Evolutionary conservation across 1,284 basidiomycete species (phyloP).

Genomic region (Cerrena zonata): DNA sequence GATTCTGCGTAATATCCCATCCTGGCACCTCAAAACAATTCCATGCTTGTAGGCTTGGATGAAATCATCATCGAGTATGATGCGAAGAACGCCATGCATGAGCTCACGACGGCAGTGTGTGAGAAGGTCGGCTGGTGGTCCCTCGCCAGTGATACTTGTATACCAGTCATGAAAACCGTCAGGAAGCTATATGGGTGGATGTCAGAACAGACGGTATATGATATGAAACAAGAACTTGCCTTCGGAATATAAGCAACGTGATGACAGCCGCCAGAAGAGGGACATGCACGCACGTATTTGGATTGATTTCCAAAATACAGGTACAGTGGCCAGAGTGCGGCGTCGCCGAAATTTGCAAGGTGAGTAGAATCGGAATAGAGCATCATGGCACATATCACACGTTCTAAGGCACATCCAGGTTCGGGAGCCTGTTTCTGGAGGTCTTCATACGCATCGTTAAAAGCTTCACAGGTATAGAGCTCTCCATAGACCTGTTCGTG

Average conservation of each 20-base stretch:
- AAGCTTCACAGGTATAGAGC: constrained; percentile 2
- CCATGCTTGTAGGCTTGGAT: constrained; percentile 22
- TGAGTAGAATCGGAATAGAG: constrained; percentile 35
- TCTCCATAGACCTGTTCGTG: constrained; percentile 5
- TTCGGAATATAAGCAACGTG: constrained; percentile 30
- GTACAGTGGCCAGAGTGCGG: constrained; percentile 35
- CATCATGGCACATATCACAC: constrained; percentile 26
- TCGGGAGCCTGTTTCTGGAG: background rate
- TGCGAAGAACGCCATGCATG: constrained; percentile 25
- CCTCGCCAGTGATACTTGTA: background rate
- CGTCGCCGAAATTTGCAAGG: constrained; percentile 30
- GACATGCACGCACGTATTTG: constrained; percentile 28
- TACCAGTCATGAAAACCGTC: background rate
- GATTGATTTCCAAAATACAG: constrained; percentile 31
- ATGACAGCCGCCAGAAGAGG: constrained; percentile 23
- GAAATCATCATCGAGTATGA: constrained; percentile 23
- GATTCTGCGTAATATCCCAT: constrained; percentile 13
- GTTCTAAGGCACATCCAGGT: constrained; percentile 13
- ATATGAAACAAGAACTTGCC: constrained; percentile 3
- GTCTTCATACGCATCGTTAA: background rate
- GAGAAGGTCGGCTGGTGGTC: background rate
- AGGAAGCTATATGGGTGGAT: background rate
- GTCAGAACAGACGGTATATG: background rate
- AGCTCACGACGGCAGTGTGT: constrained; percentile 22
- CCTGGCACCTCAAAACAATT: constrained; percentile 20